A percentile compares a stretch with the other conserved stretches of the same genome.
Conservation (phyloP, 2,329 filamentous ascomycete species). For the Aspergillus sojae region DNA sequence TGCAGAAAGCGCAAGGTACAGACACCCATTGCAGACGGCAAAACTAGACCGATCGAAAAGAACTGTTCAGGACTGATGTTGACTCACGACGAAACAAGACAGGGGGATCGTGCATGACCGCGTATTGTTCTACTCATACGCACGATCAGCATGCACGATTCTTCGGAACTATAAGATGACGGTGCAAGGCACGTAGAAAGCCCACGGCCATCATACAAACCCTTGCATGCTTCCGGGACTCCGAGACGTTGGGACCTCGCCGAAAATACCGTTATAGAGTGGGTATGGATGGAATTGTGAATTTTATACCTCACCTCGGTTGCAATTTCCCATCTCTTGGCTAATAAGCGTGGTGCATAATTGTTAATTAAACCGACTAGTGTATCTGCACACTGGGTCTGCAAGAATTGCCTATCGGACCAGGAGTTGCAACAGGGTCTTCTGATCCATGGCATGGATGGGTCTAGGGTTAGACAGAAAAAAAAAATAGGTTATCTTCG, state of each 20-base stretch:
- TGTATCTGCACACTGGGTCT: not conserved
- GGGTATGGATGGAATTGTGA: not conserved
- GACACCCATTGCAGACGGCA: not conserved
- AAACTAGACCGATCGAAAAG: not conserved
- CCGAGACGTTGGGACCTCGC: not conserved
- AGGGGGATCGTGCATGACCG: not conserved
- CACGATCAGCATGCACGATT: not conserved
- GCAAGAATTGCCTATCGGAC: not conserved
- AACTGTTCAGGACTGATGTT: not conserved
- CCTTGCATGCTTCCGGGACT: not conserved
- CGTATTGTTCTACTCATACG: not conserved
- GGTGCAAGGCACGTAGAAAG: not conserved
- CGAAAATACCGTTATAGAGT: not conserved
- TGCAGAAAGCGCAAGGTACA: constrained; percentile 3
- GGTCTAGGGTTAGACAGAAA: not conserved
- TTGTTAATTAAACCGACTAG: not conserved
- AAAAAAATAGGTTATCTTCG: not conserved
- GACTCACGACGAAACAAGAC: constrained; percentile 1
- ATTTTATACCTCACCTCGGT: not conserved
- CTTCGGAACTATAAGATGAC: not conserved
- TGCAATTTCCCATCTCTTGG: not conserved
- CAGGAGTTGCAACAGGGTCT: not conserved
- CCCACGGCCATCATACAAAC: not conserved
- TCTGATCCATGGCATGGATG: not conserved
- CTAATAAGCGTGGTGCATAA: not conserved